Evolutionary conservation across 2,329 filamentous ascomycete species (phyloP).

Genomic region (Gaeumannomyces sp.): DNA sequence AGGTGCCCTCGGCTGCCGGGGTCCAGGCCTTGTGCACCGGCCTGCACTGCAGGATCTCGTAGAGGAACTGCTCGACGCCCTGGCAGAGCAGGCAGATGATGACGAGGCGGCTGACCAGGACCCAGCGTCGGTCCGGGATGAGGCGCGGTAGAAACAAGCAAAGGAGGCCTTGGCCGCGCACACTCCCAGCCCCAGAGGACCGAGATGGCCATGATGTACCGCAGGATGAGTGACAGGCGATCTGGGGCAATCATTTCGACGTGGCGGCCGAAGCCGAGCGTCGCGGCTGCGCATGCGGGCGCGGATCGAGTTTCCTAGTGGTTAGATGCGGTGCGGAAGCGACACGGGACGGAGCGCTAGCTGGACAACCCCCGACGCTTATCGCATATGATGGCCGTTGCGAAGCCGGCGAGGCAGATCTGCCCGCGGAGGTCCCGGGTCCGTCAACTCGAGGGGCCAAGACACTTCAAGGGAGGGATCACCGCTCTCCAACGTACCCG

Average conservation of each 20-base stretch:
- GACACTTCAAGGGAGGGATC: neutral
- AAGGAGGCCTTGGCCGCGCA: slow-evolving; percentile 13
- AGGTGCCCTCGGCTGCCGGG: slow-evolving; percentile 4
- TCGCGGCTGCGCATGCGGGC: neutral
- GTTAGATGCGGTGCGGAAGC: neutral
- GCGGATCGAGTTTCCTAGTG: neutral
- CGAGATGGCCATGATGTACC: slow-evolving; percentile 10
- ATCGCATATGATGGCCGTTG: no score
- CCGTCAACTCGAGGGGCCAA: neutral
- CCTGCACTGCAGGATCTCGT: slow-evolving; percentile 11
- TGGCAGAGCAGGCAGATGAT: slow-evolving; percentile 11
- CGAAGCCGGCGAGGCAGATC: neutral
- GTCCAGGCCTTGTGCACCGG: slow-evolving; percentile 12
- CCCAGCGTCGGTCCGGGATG: slow-evolving; percentile 7
- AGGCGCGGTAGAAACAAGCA: slow-evolving; percentile 14
- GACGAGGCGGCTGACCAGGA: slow-evolving; percentile 10
- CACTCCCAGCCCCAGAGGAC: slow-evolving; percentile 8
- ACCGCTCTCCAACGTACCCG: neutral
- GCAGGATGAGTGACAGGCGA: neutral
- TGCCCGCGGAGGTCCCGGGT: neutral
- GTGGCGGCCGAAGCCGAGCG: neutral
- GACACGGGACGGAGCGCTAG: no score
- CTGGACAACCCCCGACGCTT: no score
- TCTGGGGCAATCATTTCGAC: neutral
- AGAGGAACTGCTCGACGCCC: slow-evolving; percentile 11